Evolutionary conservation across 805 yeast species (phyloP), one percentile per base, ranked within the genome.

Genomic region (Wickerhamomyces xylosicus): DNA sequence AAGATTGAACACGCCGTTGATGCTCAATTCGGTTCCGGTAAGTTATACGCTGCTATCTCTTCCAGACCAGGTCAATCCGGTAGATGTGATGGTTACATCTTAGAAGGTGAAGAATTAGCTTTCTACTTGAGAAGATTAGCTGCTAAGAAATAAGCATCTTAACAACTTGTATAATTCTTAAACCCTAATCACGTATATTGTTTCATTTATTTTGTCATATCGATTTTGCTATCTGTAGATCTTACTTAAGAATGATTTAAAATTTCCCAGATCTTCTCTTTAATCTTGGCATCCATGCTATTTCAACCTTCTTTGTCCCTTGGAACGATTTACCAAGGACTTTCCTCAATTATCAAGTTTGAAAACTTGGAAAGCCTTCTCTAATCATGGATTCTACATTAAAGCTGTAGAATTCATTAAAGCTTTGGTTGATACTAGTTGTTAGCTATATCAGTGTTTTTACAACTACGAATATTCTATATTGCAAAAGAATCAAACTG

Each of bases 21-120:
- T 66, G 66, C 90, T 63, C 98, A 92, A 79, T 92, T 92, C 84
- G 81, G 82, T 71, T 87, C 97, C 60, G 98, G 98, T 79, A 89
- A 90, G 76, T 83, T 92, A 64, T 92, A 92, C 79, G 98, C 98
- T 71, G 78, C 77, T 70, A 86, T 92, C 68, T 87, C 98, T 56
- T 92, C 98, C 45, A 87, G 98, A 81, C 98, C 98, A 71, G 98
- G 98, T 73, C 98, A 92, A 81, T 84, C 95, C 57, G 98, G 98
- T 74, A 94, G 98, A 79, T 82, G 87, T 76, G 98, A 92, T 71
- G 98, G 98, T 75, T 92, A 92, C 94, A 83, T 92, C 75, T 85
- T 92, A 71, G 98, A 92, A 80, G 98, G 98, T 76, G 98, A 92
- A 71, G 98, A 92, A 78, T 86, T 92, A 73, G 97, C 97, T 71